Evolutionary conservation across 1,139 yeast genomes (phyloP), one percentile per base, ranked within the genome.

Genomic region (Debaryomyces udenii): DNA sequence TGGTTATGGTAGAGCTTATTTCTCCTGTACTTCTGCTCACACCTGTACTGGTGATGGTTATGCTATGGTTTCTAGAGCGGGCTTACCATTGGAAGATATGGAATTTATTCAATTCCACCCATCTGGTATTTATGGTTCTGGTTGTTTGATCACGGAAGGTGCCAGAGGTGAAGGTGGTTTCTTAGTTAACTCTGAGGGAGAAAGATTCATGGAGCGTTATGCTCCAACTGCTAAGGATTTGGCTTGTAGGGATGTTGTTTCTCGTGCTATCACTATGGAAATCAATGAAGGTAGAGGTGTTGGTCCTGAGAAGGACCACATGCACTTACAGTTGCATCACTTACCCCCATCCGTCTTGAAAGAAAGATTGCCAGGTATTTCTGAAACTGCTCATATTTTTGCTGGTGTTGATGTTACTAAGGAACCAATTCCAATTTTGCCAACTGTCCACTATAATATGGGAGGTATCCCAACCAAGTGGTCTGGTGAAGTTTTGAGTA

Each of bases 91-190:
- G 62, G 96, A 93, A 75, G 99, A 93, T 74, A 76, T 91, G 73
- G 99, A 93, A 74, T 93, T 93, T 62, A 93, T 93, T 48, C 99
- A 93, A 74, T 93, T 93, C 91, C 99, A 93, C 71, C 99, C 99
- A 48, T 90, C 98, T 30, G 99, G 99, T 80, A 93, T 93, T 67
- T 93, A 93, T 69, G 99, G 99, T 46, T 90, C 98, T 37, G 99
- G 99, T 51, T 93, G 98, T 77, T 76, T 93, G 74, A 93, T 93
- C 65, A 93, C 99, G 47, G 99, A 93, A 73, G 99, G 99, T 73
- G 96, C 97, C 53, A 87, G 99, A 78, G 99, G 99, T 80, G 99
- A 93, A 77, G 99, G 99, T 81, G 99, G 99, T 52, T 91, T 81
- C 81, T 76, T 93, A 64, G 79, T 93, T 52, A 93, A 93, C 79